These are phyloP conservation scores for Podaxis mareebaensis DNA, from an alignment of 768 basidiomycete genomes.

Conservation along the genomic window DNA sequence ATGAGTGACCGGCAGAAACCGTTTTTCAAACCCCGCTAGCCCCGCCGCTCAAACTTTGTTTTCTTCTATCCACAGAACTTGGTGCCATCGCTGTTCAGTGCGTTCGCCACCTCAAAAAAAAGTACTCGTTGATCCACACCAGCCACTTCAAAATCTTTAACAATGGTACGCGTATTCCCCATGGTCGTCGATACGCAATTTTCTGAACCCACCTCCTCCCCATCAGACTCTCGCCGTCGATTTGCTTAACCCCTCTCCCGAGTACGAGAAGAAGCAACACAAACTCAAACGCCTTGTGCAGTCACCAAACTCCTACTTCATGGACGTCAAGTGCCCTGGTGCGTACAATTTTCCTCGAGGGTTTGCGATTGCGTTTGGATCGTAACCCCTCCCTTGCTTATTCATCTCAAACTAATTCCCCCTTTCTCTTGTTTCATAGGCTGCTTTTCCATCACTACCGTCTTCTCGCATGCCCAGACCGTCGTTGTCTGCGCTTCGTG, in stretches of 20 bases:
- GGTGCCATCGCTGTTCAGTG: slow-evolving; percentile 26
- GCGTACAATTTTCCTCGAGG: slow-evolving; percentile 26
- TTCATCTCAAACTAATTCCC: slow-evolving; percentile 19
- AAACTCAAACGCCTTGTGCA: slow-evolving; percentile 99
- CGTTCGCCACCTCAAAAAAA: slow-evolving; percentile 34
- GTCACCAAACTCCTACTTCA: slow-evolving; percentile 98
- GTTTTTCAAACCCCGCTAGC: slow-evolving; percentile 28
- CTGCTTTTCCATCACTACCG: slow-evolving; percentile 93
- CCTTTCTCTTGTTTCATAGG: slow-evolving; percentile 44
- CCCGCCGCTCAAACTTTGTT: slow-evolving; percentile 40
- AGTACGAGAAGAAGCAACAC: slow-evolving; percentile 87
- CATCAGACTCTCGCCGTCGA: slow-evolving; percentile 92
- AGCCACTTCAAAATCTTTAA: slow-evolving; percentile 26
- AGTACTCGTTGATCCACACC: slow-evolving; percentile 23
- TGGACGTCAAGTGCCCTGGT: slow-evolving; percentile 99
- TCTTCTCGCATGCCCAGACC: slow-evolving; percentile 99
- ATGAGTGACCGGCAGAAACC: slow-evolving; percentile 10
- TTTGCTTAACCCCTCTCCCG: slow-evolving; percentile 92
- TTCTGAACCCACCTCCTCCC: slow-evolving; percentile 5
- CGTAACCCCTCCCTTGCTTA: slow-evolving; percentile 12
- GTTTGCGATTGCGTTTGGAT: not conserved
- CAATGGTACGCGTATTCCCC: slow-evolving; percentile 32
- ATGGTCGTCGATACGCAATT: not conserved
- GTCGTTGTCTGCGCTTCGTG: slow-evolving; percentile 94
- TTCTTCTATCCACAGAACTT: slow-evolving; percentile 40